These are phyloP conservation scores for Microbotryum saponariae DNA, from an alignment of 1,284 basidiomycete genomes.

Conservation along the genomic window DNA sequence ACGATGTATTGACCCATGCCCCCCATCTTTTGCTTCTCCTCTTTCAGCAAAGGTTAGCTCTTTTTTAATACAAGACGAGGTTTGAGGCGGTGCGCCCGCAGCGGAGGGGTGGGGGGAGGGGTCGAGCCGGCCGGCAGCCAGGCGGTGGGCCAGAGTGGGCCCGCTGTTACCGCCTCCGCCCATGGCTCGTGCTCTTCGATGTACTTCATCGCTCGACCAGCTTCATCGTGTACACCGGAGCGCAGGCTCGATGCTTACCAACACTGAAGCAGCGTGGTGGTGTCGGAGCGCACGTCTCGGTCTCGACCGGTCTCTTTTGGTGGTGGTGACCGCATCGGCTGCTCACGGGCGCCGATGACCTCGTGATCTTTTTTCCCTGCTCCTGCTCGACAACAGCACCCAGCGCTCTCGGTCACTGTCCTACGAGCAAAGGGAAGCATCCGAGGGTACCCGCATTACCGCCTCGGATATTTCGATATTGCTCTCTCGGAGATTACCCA, in stretches of 20 bases:
- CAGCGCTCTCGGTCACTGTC: neutral
- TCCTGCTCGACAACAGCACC: neutral
- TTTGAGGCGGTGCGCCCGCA: too few relatives aligned
- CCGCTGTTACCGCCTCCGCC: neutral
- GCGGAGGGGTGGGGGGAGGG: neutral
- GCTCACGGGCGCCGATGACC: neutral
- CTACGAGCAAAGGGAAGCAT: neutral
- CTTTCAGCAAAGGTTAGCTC: conserved; percentile 19
- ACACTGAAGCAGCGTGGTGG: too few relatives aligned
- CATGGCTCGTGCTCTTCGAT: neutral
- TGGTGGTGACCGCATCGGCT: neutral
- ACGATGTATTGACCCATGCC: neutral
- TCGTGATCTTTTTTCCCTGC: neutral
- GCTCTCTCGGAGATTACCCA: too few relatives aligned
- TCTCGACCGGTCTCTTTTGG: neutral
- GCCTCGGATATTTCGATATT: too few relatives aligned
- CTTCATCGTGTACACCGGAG: too few relatives aligned
- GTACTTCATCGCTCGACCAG: neutral
- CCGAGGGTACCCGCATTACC: neutral
- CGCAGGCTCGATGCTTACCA: too few relatives aligned
- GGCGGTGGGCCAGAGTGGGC: neutral
- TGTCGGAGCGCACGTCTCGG: neutral
- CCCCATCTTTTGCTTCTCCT: neutral
- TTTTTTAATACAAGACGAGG: neutral
- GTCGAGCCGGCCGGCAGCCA: neutral